Evolutionary conservation across 2,329 filamentous ascomycete species (phyloP), one percentile per base, ranked within the genome.

Genomic region (Raffaelea arxii): DNA sequence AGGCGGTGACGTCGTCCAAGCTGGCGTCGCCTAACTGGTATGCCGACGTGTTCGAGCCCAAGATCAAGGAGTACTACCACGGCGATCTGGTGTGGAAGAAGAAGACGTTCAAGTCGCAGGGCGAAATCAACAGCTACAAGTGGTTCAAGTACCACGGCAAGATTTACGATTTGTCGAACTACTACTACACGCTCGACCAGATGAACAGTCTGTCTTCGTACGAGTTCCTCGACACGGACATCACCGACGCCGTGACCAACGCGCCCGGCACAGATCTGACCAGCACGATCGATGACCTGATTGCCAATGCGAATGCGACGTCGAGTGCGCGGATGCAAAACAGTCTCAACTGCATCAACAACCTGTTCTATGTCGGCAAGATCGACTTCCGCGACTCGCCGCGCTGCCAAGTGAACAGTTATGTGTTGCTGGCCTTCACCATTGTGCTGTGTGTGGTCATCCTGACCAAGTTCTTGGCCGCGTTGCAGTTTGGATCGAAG

Each of bases 401-500:
- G 2, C 77, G 74, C 54, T 98, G 92, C 62, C 80, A 86, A 56
- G 82, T 88, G 58, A 94, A 95, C 71, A 91, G 91, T 67, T 97
- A 88, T 65, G 82, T 97, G 52, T 71, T 98, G 48, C 70, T 97
- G 44, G 82, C 80, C 3, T 94, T 96, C 60, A 86, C 89, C n/a
- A 73, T 94, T 58, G 71, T 97, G 12, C 71, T 98, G 46, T 88
- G 84, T 60, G 51, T 75, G 1, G 86, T 96, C 51, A 90, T 97
- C 53, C 59, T 81, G 43, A 68, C 86, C 66, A 98, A 97, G 66
- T 98, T 98, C 68, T 63, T 98, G 59, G 82, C 92, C 44, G 92
- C 92, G 12, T 74, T 98, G 37, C 92, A 96, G 59, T 86, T 98
- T 50, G 90, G 91, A 40, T 89, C 89, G 5, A 96, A 96, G 69